Evolutionary conservation across 1,284 basidiomycete genomes (phyloP).

Genomic region (Trichosporon sp.): DNA sequence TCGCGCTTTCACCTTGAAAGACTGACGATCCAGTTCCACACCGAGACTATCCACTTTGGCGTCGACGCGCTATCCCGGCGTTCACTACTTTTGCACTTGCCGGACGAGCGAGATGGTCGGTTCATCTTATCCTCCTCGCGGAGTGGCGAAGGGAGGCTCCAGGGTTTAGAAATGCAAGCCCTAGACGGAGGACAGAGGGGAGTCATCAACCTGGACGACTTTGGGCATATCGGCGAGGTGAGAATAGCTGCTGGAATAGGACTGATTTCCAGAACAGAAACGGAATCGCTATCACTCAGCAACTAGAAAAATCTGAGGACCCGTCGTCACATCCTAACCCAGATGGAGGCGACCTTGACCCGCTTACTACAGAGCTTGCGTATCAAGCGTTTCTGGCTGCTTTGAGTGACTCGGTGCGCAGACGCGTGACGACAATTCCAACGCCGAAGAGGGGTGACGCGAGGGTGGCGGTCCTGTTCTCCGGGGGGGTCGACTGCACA

Average conservation of each 20-base stretch:
- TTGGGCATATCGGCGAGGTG: neutral
- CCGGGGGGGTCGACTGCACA: constrained; percentile 93
- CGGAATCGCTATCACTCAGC: no score
- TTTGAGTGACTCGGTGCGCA: constrained; percentile 55
- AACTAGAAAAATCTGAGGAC: no score
- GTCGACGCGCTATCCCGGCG: constrained; percentile 89
- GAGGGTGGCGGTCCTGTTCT: constrained; percentile 85
- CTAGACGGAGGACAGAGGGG: constrained; percentile 48
- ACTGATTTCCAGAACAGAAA: no score
- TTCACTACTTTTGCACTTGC: constrained; percentile 68
- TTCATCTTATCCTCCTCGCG: constrained; percentile 43
- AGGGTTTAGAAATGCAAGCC: constrained; percentile 37
- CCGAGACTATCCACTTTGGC: constrained; percentile 68
- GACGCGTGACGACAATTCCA: constrained; percentile 59
- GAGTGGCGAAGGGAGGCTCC: constrained; percentile 31
- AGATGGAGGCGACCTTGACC: neutral
- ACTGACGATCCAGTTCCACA: constrained; percentile 55
- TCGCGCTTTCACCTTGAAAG: constrained; percentile 59
- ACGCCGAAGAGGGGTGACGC: constrained; percentile 53
- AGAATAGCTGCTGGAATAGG: neutral
- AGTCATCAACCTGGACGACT: constrained; percentile 28
- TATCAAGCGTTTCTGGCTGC: neutral
- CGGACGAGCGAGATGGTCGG: neutral
- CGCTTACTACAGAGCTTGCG: no score
- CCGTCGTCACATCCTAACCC: no score